Evolutionary conservation across 305 asterid genomes (phyloP).

Genomic region (Lippia alba): DNA sequence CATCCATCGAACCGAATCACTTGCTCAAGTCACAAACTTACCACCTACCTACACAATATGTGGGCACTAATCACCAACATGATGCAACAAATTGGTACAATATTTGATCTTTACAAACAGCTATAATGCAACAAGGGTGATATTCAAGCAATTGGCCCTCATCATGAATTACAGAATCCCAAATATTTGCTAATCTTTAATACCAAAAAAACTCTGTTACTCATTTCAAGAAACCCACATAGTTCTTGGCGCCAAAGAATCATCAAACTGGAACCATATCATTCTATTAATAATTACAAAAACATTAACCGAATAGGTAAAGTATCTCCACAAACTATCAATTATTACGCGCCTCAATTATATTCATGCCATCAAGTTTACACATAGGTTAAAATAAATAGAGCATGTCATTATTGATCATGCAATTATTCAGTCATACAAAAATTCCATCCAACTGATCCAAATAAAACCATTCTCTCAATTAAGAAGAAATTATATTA

Average conservation of each 20-base stretch:
- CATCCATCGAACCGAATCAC: conserved; percentile 56
- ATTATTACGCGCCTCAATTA: too few species aligned
- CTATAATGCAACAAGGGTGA: conserved; percentile 14
- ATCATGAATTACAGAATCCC: not conserved
- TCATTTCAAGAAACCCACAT: not conserved
- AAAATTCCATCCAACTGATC: too few species aligned
- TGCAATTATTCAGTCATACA: too few species aligned
- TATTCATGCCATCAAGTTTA: too few species aligned
- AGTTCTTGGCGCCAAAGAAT: not conserved
- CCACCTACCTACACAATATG: conserved; percentile 37
- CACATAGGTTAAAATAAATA: too few species aligned
- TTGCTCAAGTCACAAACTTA: conserved; percentile 26
- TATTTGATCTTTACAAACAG: conserved; percentile 15
- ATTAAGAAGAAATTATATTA: too few species aligned
- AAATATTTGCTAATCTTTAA: not conserved
- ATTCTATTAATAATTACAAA: not conserved
- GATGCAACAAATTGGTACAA: conserved; percentile 2
- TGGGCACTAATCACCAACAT: conserved; percentile 26
- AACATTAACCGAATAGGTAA: conserved; percentile 8
- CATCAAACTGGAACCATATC: conserved; percentile 10
- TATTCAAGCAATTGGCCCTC: conserved; percentile 3
- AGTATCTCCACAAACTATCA: conserved; percentile 15
- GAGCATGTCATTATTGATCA: too few species aligned
- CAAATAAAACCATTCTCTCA: too few species aligned
- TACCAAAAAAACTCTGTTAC: conserved; percentile 17